Conservation (phyloP, 352 stramenopile genomes). For the Globisporangium orthogonon region DNA sequence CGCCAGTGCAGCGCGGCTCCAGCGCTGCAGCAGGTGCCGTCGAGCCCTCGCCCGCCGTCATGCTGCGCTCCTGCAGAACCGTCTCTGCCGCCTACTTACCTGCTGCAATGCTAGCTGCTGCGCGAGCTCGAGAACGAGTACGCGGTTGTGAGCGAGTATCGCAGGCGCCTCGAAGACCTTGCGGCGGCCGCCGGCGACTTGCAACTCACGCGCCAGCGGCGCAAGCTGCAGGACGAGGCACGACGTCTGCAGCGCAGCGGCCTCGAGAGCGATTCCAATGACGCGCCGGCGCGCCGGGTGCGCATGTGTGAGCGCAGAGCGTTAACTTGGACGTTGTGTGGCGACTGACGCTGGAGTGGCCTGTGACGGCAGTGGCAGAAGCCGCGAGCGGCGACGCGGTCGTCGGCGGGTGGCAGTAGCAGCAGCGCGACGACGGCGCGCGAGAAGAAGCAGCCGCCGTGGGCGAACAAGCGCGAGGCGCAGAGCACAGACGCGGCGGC, state of each 20-base stretch:
- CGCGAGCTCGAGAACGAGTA: conserved; percentile 49
- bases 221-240: conserved; percentile 7
- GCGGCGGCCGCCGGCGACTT: conserved; percentile 16
- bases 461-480: conserved; percentile 12
- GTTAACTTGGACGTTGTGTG: no score
- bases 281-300: conserved; percentile 8
- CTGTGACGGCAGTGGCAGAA: conserved; percentile 10
- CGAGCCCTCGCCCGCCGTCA: no score
- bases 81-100: neutral
- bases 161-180: conserved; percentile 34
- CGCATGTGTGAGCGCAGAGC: no score
- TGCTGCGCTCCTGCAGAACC: no score
- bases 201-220: conserved; percentile 20
- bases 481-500: conserved; percentile 12
- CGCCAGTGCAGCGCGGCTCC: conserved; percentile 19
- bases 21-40: conserved; percentile 27
- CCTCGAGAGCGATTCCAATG: conserved; percentile 1
- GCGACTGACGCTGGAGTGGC: no score
- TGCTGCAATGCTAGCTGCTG: no score
- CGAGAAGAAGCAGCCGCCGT: conserved; percentile 13
- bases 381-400: neutral
- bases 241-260: conserved; percentile 9
- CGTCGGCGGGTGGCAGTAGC: conserved; percentile 6
- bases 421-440: conserved; percentile 1
- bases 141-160: conserved; percentile 35